Conservation (phyloP, 176 grass and related monocot species). For the Eragrostis curvula region DNA sequence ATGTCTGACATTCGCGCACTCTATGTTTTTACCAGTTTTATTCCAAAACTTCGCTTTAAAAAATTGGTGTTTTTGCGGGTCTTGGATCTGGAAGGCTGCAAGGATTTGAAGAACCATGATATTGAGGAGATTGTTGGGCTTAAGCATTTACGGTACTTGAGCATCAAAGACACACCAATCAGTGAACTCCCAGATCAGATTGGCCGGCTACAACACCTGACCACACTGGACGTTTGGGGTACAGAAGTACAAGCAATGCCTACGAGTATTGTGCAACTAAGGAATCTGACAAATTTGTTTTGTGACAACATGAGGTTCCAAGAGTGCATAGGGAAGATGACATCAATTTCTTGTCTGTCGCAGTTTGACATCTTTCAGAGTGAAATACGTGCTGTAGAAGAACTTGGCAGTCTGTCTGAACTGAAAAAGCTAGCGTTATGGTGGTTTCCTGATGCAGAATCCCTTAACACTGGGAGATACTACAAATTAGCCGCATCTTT, state of each 20-base stretch:
- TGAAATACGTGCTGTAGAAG: neutral
- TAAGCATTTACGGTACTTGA: neutral
- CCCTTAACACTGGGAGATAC: neutral
- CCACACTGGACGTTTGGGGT: neutral
- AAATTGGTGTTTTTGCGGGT: neutral
- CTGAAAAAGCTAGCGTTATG: neutral
- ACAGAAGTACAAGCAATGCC: neutral
- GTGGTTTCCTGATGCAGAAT: neutral
- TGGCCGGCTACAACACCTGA: neutral
- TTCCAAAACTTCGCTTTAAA: neutral
- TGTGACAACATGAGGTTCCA: neutral
- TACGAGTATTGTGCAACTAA: neutral
- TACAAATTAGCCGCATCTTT: too few relatives aligned
- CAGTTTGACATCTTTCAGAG: neutral
- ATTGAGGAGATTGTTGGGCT: neutral
- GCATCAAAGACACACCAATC: conserved; percentile 4
- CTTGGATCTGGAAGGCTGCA: neutral
- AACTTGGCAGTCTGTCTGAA: neutral
- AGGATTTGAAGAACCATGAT: neutral
- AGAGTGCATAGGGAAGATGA: neutral
- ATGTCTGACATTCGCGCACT: neutral
- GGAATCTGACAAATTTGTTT: neutral
- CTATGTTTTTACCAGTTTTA: neutral
- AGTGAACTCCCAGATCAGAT: neutral
- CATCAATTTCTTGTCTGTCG: neutral